Percentiles rank a stretch among this genome's conserved stretches.
phyloP scores from a whole-genome alignment of 768 basidiomycete genomes.

The Lactifluus volemus region DNA sequence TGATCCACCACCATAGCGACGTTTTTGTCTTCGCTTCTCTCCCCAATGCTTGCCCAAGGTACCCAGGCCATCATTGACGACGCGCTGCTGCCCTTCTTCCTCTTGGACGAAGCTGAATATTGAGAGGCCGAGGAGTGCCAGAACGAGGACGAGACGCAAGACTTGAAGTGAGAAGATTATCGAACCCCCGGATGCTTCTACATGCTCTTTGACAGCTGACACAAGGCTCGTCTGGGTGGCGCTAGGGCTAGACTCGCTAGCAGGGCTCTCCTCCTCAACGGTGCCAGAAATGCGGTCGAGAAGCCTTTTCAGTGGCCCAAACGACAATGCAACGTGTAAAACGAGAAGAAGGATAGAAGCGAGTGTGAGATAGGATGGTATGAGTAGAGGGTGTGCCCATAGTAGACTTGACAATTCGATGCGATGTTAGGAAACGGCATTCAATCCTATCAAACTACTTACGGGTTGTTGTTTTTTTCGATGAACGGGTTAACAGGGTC shows the following conservation, averaged over 20 bases:
- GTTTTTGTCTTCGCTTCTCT: conserved; percentile 22
- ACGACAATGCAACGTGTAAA: neutral
- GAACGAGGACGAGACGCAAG: conserved; percentile 36
- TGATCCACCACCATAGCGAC: neutral
- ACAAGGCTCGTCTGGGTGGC: neutral
- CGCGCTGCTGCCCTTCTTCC: conserved; percentile 22
- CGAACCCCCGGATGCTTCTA: conserved; percentile 37
- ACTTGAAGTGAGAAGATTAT: conserved; percentile 41
- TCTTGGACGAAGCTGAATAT: conserved; percentile 35
- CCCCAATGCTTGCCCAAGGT: conserved; percentile 24
- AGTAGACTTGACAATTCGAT: neutral
- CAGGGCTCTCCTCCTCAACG: neutral
- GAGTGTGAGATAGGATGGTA: conserved; percentile 10
- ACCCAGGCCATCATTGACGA: neutral
- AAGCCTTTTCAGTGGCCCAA: neutral
- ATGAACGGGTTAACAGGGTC: neutral
- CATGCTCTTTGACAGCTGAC: conserved; percentile 25
- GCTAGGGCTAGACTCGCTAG: neutral
- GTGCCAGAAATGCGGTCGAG: neutral
- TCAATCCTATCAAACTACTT: neutral
- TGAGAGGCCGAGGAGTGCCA: conserved; percentile 42
- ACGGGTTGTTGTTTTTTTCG: neutral
- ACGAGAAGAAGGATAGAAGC: conserved; percentile 6
- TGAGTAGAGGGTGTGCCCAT: conserved; percentile 11
- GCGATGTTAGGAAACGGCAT: neutral